These are phyloP conservation scores for Vigna radiata DNA, from an alignment of 306 rosid species.

Conservation along the genomic window DNA sequence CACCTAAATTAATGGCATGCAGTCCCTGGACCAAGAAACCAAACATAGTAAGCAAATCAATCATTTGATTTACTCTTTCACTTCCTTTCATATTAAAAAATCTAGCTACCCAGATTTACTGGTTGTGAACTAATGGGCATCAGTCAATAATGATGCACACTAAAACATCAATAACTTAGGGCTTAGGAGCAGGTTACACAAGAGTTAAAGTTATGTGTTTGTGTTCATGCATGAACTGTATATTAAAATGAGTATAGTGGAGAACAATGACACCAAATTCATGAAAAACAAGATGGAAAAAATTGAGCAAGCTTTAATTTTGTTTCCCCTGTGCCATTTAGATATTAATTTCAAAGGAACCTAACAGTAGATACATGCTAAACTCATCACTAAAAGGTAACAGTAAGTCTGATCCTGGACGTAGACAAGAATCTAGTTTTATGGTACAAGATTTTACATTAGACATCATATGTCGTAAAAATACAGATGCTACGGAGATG, in stretches of 20 bases:
- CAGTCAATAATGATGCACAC: slow-evolving; percentile 25
- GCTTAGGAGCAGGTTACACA: slow-evolving; percentile 4
- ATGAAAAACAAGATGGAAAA: neutral
- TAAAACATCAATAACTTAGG: slow-evolving; percentile 24
- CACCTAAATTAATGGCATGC: slow-evolving; percentile 89
- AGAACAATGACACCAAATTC: slow-evolving; percentile 1
- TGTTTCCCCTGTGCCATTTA: neutral
- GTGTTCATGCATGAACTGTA: neutral
- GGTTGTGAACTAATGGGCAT: slow-evolving; percentile 12
- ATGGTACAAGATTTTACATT: neutral
- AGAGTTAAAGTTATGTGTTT: neutral
- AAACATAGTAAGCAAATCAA: slow-evolving; percentile 2
- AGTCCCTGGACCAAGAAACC: slow-evolving; percentile 68
- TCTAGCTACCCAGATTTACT: slow-evolving; percentile 26
- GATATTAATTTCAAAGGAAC: neutral
- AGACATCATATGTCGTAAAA: neutral
- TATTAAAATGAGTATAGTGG: neutral
- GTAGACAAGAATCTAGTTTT: neutral
- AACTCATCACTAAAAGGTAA: neutral
- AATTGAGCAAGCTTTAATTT: neutral
- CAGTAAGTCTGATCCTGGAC: neutral
- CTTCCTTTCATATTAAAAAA: slow-evolving; percentile 25
- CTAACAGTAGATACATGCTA: slow-evolving; percentile 10
- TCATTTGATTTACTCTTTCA: slow-evolving; percentile 9
- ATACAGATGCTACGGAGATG: neutral